phyloP scores from a whole-genome alignment of 225 moss, liverwort and hornwort genomes.

The Sphagnum tenellum region DNA sequence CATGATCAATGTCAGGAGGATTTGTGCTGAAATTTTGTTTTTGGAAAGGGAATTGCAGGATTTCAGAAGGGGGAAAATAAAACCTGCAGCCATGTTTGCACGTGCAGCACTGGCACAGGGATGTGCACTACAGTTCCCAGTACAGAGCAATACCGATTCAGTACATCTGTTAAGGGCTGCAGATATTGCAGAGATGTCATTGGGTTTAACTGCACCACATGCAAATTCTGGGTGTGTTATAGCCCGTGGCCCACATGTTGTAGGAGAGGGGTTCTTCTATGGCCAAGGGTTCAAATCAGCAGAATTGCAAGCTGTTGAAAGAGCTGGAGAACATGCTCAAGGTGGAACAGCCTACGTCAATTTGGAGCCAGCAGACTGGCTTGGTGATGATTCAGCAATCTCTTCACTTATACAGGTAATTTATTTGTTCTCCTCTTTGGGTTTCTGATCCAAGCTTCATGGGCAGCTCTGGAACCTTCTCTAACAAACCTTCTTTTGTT shows the following conservation, averaged over 20 bases:
- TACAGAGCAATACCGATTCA: slow-evolving; percentile 16
- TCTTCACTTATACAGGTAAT: slow-evolving; percentile 20
- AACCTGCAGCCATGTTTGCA: too few species aligned
- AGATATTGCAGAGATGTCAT: slow-evolving; percentile 60
- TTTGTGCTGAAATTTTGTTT: too few species aligned
- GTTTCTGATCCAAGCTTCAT: background rate
- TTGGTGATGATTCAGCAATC: slow-evolving; percentile 78
- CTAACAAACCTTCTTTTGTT: background rate
- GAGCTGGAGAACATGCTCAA: slow-evolving; percentile 54
- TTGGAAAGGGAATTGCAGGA: too few species aligned
- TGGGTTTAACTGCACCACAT: slow-evolving; percentile 72
- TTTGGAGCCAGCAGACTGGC: slow-evolving; percentile 88
- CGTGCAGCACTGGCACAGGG: background rate
- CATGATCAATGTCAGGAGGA: too few species aligned
- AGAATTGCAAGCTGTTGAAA: slow-evolving; percentile 78
- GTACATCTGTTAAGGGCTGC: slow-evolving; percentile 63
- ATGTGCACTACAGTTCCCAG: background rate
- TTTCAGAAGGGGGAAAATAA: too few species aligned
- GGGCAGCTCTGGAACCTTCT: background rate
- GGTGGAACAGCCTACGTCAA: slow-evolving; percentile 83
- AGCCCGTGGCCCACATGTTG: slow-evolving; percentile 63
- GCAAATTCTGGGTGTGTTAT: slow-evolving; percentile 87
- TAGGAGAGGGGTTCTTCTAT: slow-evolving; percentile 67
- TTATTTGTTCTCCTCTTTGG: background rate
- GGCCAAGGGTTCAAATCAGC: slow-evolving; percentile 74